Evolutionary conservation across 257 asterid species (phyloP).

Genomic region (Knoxia roxburghii): DNA sequence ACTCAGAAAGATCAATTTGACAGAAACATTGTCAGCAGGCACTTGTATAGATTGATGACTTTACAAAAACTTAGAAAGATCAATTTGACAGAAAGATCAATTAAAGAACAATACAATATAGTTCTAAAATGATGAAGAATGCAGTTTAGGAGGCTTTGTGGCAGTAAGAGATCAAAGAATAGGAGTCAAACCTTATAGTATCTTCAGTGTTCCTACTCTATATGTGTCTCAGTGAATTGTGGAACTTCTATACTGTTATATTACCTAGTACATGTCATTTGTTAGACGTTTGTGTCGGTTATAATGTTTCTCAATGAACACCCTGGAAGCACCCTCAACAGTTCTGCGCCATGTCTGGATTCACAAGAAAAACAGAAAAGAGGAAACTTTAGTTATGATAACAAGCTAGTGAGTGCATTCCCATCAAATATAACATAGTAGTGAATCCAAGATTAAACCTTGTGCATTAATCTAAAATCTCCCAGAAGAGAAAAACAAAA

Average conservation of each 20-base stretch:
- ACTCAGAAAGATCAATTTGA: background rate
- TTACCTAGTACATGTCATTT: constrained; percentile 39
- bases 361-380: background rate
- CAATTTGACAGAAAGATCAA: too few species aligned
- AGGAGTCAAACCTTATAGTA: background rate
- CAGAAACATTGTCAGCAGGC: too few species aligned
- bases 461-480: background rate
- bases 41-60: too few species aligned
- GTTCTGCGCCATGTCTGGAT: constrained; percentile 76
- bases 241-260: background rate
- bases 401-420: background rate
- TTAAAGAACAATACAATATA: background rate
- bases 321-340: constrained; percentile 71
- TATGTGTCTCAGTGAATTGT: background rate
- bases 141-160: background rate
- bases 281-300: constrained; percentile 68
- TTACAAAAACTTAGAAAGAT: too few species aligned
- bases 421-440: background rate
- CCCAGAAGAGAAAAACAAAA: background rate
- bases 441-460: background rate
- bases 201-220: background rate
- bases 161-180: background rate
- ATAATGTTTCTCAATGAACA: constrained; percentile 78
- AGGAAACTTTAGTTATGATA: background rate
- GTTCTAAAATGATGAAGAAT: background rate